Evolutionary conservation across 2,329 filamentous ascomycete species (phyloP).

Genomic region (Pestalotiopsis sp.): DNA sequence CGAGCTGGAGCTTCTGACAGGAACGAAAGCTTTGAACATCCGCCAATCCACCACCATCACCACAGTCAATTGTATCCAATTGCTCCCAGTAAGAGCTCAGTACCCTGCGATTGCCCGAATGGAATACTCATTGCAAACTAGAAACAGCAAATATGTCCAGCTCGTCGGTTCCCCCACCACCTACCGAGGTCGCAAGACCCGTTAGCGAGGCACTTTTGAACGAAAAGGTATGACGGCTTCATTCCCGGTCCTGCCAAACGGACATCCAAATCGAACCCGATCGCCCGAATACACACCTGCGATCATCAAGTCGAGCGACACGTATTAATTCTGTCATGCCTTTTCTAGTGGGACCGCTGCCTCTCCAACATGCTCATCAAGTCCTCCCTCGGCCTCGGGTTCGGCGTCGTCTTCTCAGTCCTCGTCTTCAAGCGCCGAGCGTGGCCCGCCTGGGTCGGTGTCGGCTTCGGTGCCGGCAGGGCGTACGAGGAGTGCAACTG

Average conservation of each 20-base stretch:
- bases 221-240: constrained; percentile 76
- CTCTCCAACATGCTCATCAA: constrained; percentile 97
- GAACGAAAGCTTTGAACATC: constrained; percentile 8
- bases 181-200: constrained; percentile 74
- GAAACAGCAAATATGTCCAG: constrained; percentile 50
- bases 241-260: neutral
- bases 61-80: constrained; percentile 16
- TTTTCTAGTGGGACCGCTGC: constrained; percentile 89
- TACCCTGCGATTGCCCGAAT: constrained; percentile 9
- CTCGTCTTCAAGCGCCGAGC: constrained; percentile 97
- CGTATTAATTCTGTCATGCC: neutral
- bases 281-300: neutral
- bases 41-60: neutral
- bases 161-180: constrained; percentile 55
- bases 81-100: constrained; percentile 10
- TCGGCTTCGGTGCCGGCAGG: constrained; percentile 93
- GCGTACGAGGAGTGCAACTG: constrained; percentile 99
- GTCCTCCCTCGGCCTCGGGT: constrained; percentile 91
- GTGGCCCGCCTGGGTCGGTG: constrained; percentile 94
- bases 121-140: constrained; percentile 14
- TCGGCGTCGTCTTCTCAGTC: constrained; percentile 98
- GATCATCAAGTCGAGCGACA: neutral
- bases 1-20: neutral
- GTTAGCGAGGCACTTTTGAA: constrained; percentile 98
- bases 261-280: neutral